These are phyloP conservation scores for Geranomyces variabilis DNA, from an alignment of 192 early-diverging fungal genomes.

Conservation along the genomic window DNA sequence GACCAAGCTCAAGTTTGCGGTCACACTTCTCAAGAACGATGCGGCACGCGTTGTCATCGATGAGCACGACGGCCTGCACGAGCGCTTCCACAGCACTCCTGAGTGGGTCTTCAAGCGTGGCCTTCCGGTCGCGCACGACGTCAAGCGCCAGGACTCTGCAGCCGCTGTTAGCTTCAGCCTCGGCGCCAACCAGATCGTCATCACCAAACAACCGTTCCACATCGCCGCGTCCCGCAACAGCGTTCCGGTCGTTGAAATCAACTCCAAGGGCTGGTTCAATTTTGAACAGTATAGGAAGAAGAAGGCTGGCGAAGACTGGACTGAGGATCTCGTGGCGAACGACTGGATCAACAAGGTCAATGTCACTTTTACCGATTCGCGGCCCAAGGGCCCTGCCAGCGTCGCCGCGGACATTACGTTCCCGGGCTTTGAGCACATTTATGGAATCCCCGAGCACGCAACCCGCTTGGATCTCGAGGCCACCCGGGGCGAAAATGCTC, in stretches of 20 bases:
- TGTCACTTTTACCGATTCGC: not conserved
- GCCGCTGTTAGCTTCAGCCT: slow-evolving; percentile 35
- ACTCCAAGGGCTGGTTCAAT: slow-evolving; percentile 78
- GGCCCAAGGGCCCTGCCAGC: slow-evolving; percentile 74
- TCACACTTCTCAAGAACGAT: slow-evolving; percentile 6
- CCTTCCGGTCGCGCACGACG: slow-evolving; percentile 48
- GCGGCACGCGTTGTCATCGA: slow-evolving; percentile 27
- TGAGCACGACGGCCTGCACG: slow-evolving; percentile 65
- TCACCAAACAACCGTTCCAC: slow-evolving; percentile 58
- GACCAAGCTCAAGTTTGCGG: slow-evolving; percentile 14
- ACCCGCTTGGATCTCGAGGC: slow-evolving; percentile 77
- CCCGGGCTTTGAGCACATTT: slow-evolving; percentile 79
- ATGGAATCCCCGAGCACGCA: slow-evolving; percentile 95
- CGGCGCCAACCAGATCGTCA: slow-evolving; percentile 43
- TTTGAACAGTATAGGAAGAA: slow-evolving; percentile 76
- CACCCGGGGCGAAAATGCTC: slow-evolving; percentile 59
- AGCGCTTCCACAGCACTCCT: slow-evolving; percentile 69
- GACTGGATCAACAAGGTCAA: slow-evolving; percentile 50
- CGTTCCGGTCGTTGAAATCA: slow-evolving; percentile 66
- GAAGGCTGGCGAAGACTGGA: slow-evolving; percentile 56
- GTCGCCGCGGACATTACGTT: slow-evolving; percentile 91
- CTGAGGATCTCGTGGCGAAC: slow-evolving; percentile 87
- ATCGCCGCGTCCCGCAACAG: slow-evolving; percentile 60
- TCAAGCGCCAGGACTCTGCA: slow-evolving; percentile 14
- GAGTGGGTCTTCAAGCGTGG: slow-evolving; percentile 35